A percentile compares a stretch with the other conserved stretches of the same genome.
Conservation (phyloP, 164 flowering plant genomes). For the Santalum album region DNA sequence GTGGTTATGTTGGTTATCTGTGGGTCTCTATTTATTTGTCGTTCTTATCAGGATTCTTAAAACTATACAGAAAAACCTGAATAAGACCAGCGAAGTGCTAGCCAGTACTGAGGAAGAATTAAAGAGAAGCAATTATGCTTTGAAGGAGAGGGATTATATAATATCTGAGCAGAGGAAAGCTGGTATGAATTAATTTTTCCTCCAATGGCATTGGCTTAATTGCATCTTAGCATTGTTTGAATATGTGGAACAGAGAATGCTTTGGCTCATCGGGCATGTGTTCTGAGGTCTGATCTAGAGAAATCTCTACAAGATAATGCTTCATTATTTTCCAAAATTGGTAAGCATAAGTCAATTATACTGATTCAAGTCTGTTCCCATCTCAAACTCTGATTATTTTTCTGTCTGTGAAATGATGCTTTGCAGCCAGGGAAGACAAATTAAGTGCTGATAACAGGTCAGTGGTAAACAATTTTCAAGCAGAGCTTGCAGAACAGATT, state of each 20-base stretch:
- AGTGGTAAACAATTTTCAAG: conserved; percentile 51
- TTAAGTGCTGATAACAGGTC: conserved; percentile 62
- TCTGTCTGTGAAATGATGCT: not conserved
- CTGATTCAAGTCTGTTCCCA: not conserved
- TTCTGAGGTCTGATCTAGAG: conserved; percentile 70
- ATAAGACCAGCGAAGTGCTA: conserved; percentile 43
- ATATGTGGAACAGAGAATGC: conserved; percentile 62
- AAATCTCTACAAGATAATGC: conserved; percentile 78
- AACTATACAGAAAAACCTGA: conserved; percentile 52
- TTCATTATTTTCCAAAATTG: conserved; percentile 55
- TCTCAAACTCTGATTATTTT: no score
- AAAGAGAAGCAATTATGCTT: conserved; percentile 54
- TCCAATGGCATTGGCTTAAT: no score
- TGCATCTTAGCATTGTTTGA: no score
- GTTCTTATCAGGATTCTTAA: not conserved
- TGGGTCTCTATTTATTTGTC: not conserved
- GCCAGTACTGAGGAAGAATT: conserved; percentile 54
- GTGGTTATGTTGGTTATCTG: not conserved
- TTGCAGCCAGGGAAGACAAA: conserved; percentile 77
- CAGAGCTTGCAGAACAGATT: conserved; percentile 53
- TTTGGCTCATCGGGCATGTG: conserved; percentile 76
- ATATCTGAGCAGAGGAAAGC: conserved; percentile 84
- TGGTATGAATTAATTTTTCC: conserved; percentile 23
- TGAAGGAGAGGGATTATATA: conserved; percentile 75
- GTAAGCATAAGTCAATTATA: conserved; percentile 20